Percentiles rank a stretch among this genome's conserved stretches.
Conservation (phyloP, 768 basidiomycete species). For the Termitomyces sp. region DNA sequence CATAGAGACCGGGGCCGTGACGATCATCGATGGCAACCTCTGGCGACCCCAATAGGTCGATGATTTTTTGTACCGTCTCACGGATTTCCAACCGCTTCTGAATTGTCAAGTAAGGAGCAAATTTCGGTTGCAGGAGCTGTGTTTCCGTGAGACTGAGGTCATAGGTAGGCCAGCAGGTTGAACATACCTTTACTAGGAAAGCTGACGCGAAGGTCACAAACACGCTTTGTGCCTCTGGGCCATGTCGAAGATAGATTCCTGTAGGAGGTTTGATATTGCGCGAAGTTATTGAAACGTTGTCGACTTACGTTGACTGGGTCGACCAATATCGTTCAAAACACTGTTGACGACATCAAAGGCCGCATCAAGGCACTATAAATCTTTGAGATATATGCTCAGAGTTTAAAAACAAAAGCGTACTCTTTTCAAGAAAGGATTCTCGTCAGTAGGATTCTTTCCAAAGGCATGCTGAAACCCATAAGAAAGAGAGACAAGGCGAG, state of each 20-base stretch:
- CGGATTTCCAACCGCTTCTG: constrained; percentile 64
- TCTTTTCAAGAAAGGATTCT: constrained; percentile 62
- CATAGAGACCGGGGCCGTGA: constrained; percentile 78
- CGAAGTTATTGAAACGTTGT: neutral
- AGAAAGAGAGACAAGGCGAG: constrained; percentile 65
- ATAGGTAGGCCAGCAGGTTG: neutral
- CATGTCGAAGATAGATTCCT: constrained; percentile 63
- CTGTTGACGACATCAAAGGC: constrained; percentile 63
- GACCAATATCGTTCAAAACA: constrained; percentile 55
- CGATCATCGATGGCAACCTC: constrained; percentile 77
- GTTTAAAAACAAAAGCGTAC: constrained; percentile 35
- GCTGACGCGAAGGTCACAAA: constrained; percentile 80
- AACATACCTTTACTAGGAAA: constrained; percentile 72
- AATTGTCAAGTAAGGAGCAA: constrained; percentile 52
- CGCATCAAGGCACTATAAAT: constrained; percentile 56
- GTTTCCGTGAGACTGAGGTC: neutral
- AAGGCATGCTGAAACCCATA: constrained; percentile 78
- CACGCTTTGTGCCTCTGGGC: constrained; percentile 76
- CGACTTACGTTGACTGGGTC: constrained; percentile 50
- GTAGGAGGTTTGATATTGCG: constrained; percentile 7
- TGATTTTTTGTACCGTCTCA: constrained; percentile 57
- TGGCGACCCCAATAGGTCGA: constrained; percentile 63
- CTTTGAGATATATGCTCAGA: neutral
- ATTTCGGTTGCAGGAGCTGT: constrained; percentile 77
- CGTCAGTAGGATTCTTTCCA: constrained; percentile 56